phyloP scores from a whole-genome alignment of 768 basidiomycete genomes.

The Calocera viscosa region DNA sequence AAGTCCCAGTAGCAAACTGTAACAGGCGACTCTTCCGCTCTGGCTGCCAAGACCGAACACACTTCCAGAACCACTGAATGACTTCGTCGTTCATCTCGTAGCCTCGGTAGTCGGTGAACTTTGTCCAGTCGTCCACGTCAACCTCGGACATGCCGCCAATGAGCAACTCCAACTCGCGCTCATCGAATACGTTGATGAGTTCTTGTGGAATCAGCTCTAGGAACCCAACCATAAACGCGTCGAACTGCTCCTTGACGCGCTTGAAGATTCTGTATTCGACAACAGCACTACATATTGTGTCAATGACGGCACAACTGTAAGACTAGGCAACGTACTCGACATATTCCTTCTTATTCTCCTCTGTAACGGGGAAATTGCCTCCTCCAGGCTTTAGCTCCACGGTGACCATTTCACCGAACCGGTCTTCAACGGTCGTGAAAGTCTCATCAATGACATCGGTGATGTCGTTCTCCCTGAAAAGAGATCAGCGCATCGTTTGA shows the following conservation, averaged over 20 bases:
- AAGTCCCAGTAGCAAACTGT: conserved; percentile 95
- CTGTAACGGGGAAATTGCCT: conserved; percentile 70
- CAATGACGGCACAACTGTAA: neutral
- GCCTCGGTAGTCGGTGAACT: conserved; percentile 97
- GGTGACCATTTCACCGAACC: conserved; percentile 96
- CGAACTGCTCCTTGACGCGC: conserved; percentile 96
- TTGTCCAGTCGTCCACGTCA: conserved; percentile 98
- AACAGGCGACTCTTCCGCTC: conserved; percentile 93
- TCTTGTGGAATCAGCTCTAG: conserved; percentile 98
- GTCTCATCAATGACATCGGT: conserved; percentile 97
- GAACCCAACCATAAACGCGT: conserved; percentile 99
- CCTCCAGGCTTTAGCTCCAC: conserved; percentile 90
- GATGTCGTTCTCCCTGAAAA: conserved; percentile 82
- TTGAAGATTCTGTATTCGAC: conserved; percentile 96
- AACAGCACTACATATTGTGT: conserved; percentile 35
- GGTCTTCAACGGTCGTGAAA: conserved; percentile 91
- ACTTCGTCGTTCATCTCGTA: conserved; percentile 92
- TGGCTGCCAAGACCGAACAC: conserved; percentile 91
- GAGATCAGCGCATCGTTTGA: conserved; percentile 15
- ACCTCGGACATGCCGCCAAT: conserved; percentile 99
- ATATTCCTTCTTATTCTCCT: conserved; percentile 99
- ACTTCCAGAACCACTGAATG: conserved; percentile 99
- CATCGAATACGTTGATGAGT: conserved; percentile 95
- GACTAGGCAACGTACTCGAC: conserved; percentile 44
- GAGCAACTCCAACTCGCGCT: conserved; percentile 89